phyloP scores from a whole-genome alignment of 208 protist species.

The Endotrypanum monterogeii region DNA sequence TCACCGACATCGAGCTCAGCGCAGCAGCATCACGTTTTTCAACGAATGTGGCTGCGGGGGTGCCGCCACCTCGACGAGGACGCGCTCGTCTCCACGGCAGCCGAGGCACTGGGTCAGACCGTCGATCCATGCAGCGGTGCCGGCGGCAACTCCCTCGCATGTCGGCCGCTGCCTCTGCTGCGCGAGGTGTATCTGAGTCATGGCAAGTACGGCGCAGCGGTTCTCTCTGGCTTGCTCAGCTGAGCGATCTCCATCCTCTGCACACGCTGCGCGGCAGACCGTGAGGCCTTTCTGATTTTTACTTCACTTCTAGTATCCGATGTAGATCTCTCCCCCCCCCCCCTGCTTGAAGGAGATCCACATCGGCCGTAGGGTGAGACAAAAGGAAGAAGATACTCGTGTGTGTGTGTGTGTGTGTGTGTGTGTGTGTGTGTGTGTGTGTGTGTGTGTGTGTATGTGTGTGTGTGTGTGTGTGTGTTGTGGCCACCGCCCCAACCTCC shows the following conservation, averaged over 20 bases:
- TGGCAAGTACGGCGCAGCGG: conserved; percentile 18
- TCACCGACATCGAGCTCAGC: background rate
- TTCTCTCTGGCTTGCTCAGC: conserved; percentile 15
- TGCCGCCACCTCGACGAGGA: conserved; percentile 29
- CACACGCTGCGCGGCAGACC: background rate
- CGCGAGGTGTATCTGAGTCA: conserved; percentile 28
- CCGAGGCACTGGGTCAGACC: background rate
- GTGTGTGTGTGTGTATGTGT: background rate
- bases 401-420: background rate
- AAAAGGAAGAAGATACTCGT: background rate
- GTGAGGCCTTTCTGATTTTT: background rate
- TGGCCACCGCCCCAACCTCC: too few species aligned
- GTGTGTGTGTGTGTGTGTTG: background rate
- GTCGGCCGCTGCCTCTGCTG: conserved; percentile 4
- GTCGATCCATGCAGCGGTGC: background rate
- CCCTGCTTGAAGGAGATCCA: too few species aligned
- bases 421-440: too few species aligned
- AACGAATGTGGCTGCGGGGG: conserved; percentile 36
- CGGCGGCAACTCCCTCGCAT: background rate
- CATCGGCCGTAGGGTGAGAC: background rate
- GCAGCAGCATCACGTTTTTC: background rate
- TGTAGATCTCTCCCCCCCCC: too few species aligned
- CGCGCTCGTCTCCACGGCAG: background rate
- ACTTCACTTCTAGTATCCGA: too few species aligned
- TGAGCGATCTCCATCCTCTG: background rate